Base-by-base conservation (phyloP, 805 yeast species). In the Saccharomycodes ludwigii region DNA sequence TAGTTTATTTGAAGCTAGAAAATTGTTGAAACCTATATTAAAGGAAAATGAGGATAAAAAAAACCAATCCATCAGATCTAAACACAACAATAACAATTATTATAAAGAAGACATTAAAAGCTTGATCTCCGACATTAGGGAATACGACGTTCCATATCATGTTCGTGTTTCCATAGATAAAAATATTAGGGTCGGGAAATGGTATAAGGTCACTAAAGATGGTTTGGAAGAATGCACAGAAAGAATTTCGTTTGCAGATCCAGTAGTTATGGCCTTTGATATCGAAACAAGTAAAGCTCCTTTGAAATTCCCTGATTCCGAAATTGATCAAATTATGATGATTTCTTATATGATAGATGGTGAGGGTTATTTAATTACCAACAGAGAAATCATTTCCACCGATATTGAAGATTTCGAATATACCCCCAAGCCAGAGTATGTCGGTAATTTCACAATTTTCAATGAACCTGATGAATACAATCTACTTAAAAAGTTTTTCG, bases 281-380 rank as follows among this genome's bases (percentile, higher is more conserved):
- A 91, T 91, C 34, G 99, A 91, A 63, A 91, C 99, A 1, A 84
- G 96, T 10, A 91, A 91, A 52, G 84, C 93, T 9, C 97, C 97
- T 2, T 65, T 91, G 38, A 93, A 91, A 52, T 91, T 91, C 43
- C 99, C 99, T 0, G 98, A 84, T 46, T 70, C 95, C 5, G 65
- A 78, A 8, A 66, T 80, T 5, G 99, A 91, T 58, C 93, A 83
- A 54, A 71, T 91, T 24, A 91, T 91, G 96, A 93, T 93, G 98
- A 91, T 91, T 31, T 93, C 98, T 3, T 91, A 91, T 52, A 93
- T 93, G 98, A 86, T 91, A 39, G 98, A 91, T 51, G 98, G 97
- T 8, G 94, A 83, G 44, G 99, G 99, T 23, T 91, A 62, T 50
- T 61, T 91, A 24, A 93, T 91, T 38, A 91, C 97, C 7, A 91